phyloP scores from a whole-genome alignment of 148 eudicot genomes.

The Pharnaceum exiguum region DNA sequence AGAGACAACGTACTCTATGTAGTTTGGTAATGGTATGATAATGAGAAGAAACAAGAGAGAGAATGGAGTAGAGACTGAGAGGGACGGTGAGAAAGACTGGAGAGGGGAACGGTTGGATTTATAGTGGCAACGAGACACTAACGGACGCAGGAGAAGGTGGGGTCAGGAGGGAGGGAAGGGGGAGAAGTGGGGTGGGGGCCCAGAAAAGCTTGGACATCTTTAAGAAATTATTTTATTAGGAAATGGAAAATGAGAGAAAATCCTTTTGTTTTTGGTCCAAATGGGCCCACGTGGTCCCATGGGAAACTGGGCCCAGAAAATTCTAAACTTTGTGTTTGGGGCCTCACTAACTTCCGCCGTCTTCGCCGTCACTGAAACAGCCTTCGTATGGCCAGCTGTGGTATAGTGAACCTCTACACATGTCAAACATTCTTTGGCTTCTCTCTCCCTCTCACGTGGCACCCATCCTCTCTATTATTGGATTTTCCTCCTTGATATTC shows the following conservation, averaged over 20 bases:
- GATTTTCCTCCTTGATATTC: too few species aligned
- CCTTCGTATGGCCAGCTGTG: constrained; percentile 22
- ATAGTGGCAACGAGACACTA: constrained; percentile 32
- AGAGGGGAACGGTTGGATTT: constrained; percentile 23
- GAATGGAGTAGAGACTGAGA: constrained; percentile 1
- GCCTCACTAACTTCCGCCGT: constrained; percentile 19
- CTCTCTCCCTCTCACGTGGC: constrained; percentile 19
- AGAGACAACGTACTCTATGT: too few species aligned
- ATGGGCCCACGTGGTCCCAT: constrained; percentile 28
- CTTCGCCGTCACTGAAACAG: constrained; percentile 20
- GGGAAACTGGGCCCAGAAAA: too few species aligned
- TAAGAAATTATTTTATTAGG: too few species aligned
- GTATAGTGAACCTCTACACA: background rate
- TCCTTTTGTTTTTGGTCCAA: too few species aligned
- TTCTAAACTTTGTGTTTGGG: too few species aligned
- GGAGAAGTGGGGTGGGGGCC: background rate
- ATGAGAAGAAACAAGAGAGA: background rate
- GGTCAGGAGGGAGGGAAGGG: background rate
- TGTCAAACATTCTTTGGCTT: constrained; percentile 9
- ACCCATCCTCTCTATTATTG: constrained; percentile 18
- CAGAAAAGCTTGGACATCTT: background rate
- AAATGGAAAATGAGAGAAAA: too few species aligned
- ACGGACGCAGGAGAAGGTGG: constrained; percentile 5
- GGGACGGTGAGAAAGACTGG: constrained; percentile 22
- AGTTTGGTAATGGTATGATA: background rate